phyloP scores from a whole-genome alignment of 2,329 filamentous ascomycete species.

The Xylaria sp. region DNA sequence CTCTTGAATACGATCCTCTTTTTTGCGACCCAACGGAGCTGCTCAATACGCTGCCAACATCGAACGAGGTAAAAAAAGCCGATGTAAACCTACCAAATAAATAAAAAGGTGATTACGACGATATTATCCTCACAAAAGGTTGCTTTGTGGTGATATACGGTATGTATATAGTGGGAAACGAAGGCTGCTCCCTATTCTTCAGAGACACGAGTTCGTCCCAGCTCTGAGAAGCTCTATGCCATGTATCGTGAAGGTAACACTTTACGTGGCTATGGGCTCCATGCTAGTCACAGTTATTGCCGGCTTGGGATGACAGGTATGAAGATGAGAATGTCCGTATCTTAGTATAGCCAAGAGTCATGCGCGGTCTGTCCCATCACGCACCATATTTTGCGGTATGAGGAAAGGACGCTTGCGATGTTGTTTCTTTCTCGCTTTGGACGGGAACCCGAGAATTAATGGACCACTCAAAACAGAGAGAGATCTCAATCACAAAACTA shows the following conservation, averaged over 20 bases:
- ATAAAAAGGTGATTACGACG: background rate
- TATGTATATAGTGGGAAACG: conserved; percentile 15
- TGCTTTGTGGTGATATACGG: conserved; percentile 30
- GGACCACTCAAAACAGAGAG: background rate
- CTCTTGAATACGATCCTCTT: background rate
- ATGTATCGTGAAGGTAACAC: conserved; percentile 30
- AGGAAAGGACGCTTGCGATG: background rate
- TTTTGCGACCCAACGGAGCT: conserved; percentile 21
- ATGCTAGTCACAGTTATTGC: conserved; percentile 18
- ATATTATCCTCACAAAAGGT: conserved; percentile 15
- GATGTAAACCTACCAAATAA: conserved; percentile 17
- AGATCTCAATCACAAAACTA: background rate
- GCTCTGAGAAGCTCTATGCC: conserved; percentile 28
- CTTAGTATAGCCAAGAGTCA: background rate
- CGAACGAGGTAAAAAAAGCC: conserved; percentile 24
- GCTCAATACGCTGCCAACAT: conserved; percentile 31
- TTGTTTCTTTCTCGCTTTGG: conserved; percentile 15
- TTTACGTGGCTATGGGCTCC: conserved; percentile 29
- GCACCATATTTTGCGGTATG: conserved; percentile 9
- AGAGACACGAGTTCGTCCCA: conserved; percentile 14
- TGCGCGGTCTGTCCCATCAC: conserved; percentile 20
- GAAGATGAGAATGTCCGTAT: conserved; percentile 22
- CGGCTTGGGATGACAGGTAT: conserved; percentile 18
- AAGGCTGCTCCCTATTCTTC: conserved; percentile 26
- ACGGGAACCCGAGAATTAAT: background rate